Percentiles rank a stretch among this genome's conserved stretches.
Evolutionary conservation across 169 alveolate species (phyloP).

Genomic region (Plasmodium sp.): DNA sequence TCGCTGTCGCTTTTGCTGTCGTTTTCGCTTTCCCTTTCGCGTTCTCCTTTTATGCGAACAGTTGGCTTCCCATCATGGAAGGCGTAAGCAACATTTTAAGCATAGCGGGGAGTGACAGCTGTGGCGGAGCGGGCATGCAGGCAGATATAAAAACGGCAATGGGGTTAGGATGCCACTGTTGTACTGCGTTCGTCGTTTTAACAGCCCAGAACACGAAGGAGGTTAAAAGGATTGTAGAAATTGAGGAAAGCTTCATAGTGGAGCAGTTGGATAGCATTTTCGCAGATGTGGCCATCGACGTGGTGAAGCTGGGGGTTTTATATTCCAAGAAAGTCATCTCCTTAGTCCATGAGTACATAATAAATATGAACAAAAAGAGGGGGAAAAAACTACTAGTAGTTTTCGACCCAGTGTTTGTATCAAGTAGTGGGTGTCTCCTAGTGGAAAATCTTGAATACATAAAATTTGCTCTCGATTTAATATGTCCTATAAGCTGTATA

Average conservation of each 20-base stretch:
- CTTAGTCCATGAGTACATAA: constrained; percentile 18
- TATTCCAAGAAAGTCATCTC: constrained; percentile 41
- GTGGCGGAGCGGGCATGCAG: constrained; percentile 57
- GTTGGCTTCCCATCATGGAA: constrained; percentile 3
- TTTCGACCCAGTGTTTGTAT: constrained; percentile 54
- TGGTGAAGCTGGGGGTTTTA: constrained; percentile 51
- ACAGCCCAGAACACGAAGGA: constrained; percentile 50
- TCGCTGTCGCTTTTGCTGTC: background rate
- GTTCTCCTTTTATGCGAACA: background rate
- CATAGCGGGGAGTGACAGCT: constrained; percentile 65
- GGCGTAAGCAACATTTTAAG: constrained; percentile 23
- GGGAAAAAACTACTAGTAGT: constrained; percentile 39
- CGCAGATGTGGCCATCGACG: constrained; percentile 26
- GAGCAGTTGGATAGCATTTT: constrained; percentile 43
- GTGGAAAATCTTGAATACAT: constrained; percentile 40
- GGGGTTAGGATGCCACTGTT: constrained; percentile 60
- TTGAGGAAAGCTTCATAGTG: constrained; percentile 28
- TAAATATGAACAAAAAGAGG: constrained; percentile 30
- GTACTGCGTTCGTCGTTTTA: constrained; percentile 38
- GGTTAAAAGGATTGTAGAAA: constrained; percentile 40
- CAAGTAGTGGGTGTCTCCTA: constrained; percentile 36
- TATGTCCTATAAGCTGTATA: constrained; percentile 35
- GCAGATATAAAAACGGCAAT: constrained; percentile 62
- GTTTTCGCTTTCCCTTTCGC: background rate
- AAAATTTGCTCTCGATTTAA: constrained; percentile 24